A percentile compares a stretch with the other conserved stretches of the same genome.
Evolutionary conservation across 768 basidiomycete genomes (phyloP).

Genomic region (Naganishia randhawae): DNA sequence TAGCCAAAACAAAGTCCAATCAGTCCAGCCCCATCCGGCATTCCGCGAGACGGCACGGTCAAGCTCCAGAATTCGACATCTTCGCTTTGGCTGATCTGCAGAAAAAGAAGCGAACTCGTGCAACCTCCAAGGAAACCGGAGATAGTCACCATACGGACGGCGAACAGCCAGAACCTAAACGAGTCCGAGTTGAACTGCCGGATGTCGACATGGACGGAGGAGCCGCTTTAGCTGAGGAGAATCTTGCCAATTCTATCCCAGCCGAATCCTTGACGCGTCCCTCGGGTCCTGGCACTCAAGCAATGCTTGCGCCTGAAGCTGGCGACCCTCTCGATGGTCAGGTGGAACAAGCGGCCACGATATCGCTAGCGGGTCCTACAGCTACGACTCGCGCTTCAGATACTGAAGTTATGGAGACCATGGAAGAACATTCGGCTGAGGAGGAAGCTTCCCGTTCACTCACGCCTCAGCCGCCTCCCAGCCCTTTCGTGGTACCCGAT

Average conservation of each 20-base stretch:
- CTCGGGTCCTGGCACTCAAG: constrained; percentile 15
- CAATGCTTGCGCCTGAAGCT: constrained; percentile 2
- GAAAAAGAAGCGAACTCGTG: constrained; percentile 56
- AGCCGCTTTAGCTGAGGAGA: neutral
- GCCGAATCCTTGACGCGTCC: neutral
- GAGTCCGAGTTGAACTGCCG: neutral
- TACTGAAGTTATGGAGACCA: neutral
- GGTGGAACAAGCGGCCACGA: constrained; percentile 17
- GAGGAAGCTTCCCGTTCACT: neutral
- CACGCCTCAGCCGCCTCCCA: constrained; percentile 4
- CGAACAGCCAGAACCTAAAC: constrained; percentile 17
- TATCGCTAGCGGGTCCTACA: neutral
- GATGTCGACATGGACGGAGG: constrained; percentile 17
- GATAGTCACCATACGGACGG: constrained; percentile 5
- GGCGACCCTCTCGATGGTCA: constrained; percentile 11
- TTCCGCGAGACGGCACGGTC: constrained; percentile 70
- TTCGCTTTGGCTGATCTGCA: constrained; percentile 69
- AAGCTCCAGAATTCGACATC: constrained; percentile 65
- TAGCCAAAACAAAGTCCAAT: constrained; percentile 31
- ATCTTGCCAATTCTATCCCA: neutral
- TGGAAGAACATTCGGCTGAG: neutral
- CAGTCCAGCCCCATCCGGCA: constrained; percentile 57
- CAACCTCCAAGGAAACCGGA: constrained; percentile 8
- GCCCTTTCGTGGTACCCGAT: constrained; percentile 62
- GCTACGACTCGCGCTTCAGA: neutral